These are phyloP conservation scores for Hypocrella siamensis DNA, from an alignment of 2,329 filamentous ascomycete genomes.

Conservation along the genomic window DNA sequence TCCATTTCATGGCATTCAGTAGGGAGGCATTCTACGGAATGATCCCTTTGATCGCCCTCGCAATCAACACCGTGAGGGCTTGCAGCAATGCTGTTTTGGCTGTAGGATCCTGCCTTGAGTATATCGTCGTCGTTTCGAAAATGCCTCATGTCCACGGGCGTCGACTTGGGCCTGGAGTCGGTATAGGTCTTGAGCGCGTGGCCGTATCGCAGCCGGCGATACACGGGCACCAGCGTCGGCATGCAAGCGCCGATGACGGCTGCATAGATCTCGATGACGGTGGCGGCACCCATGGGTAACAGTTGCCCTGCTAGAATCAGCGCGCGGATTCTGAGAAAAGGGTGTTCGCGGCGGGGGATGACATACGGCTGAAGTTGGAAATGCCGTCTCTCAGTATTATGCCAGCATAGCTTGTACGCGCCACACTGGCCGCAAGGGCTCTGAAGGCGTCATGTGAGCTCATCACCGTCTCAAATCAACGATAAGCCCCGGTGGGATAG, in stretches of 20 bases:
- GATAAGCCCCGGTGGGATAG: not conserved
- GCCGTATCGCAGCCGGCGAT: not conserved
- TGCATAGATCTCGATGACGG: not conserved
- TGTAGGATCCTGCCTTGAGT: not conserved
- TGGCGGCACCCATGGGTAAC: not conserved
- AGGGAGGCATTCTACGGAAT: not conserved
- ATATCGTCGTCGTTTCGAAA: conserved; percentile 28
- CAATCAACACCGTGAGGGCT: too few species aligned
- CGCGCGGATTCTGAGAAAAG: not conserved
- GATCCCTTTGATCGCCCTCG: not conserved
- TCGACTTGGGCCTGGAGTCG: too few species aligned
- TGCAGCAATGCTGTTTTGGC: too few species aligned
- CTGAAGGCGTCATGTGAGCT: not conserved
- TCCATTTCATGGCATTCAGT: too few species aligned
- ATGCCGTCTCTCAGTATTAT: not conserved
- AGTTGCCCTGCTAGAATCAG: not conserved
- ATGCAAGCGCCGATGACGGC: not conserved
- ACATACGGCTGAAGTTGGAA: not conserved
- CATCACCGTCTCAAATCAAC: not conserved
- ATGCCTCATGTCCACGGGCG: too few species aligned
- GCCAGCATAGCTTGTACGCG: not conserved
- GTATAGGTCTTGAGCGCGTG: not conserved
- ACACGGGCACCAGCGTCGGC: not conserved
- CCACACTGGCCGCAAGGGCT: not conserved
- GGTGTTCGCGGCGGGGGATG: too few species aligned